Conservation (phyloP, 1,139 yeast genomes). For the Hansenula sp. region DNA sequence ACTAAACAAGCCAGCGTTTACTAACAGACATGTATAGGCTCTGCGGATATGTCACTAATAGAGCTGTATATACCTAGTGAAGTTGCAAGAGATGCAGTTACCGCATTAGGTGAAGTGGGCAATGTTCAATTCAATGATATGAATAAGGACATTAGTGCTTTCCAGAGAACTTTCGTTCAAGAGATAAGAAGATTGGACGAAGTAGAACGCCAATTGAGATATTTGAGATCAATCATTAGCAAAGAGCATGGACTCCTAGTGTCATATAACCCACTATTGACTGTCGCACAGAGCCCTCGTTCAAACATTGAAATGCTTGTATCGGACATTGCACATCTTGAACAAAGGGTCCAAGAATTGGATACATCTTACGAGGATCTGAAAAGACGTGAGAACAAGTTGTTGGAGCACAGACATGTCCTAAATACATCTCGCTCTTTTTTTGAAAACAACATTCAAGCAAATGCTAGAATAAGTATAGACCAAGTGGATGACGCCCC, state of each 20-base stretch:
- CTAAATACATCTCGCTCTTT: conserved; percentile 39
- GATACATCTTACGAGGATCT: conserved; percentile 40
- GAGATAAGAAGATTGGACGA: conserved; percentile 68
- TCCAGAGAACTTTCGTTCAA: conserved; percentile 68
- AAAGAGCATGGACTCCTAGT: conserved; percentile 22
- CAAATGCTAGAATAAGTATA: conserved; percentile 28
- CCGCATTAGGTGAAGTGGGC: conserved; percentile 61
- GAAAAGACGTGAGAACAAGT: conserved; percentile 29
- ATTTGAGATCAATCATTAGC: conserved; percentile 42
- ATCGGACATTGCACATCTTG: conserved; percentile 35
- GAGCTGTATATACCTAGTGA: conserved; percentile 74
- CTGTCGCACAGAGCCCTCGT: conserved; percentile 17
- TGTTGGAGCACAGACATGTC: conserved; percentile 49
- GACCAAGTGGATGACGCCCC: conserved; percentile 41
- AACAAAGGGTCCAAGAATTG: conserved; percentile 39
- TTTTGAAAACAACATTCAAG: conserved; percentile 22
- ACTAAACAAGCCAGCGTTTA: neutral
- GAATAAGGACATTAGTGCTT: conserved; percentile 62
- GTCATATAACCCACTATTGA: conserved; percentile 15
- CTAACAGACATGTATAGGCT: conserved; percentile 26
- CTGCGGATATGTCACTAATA: conserved; percentile 79
- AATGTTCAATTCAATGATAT: conserved; percentile 67
- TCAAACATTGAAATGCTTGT: conserved; percentile 42
- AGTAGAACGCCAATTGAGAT: conserved; percentile 59
- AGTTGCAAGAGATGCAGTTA: conserved; percentile 60